Base-by-base conservation (phyloP, 139 green algal species). In the Micromonas commoda region DNA sequence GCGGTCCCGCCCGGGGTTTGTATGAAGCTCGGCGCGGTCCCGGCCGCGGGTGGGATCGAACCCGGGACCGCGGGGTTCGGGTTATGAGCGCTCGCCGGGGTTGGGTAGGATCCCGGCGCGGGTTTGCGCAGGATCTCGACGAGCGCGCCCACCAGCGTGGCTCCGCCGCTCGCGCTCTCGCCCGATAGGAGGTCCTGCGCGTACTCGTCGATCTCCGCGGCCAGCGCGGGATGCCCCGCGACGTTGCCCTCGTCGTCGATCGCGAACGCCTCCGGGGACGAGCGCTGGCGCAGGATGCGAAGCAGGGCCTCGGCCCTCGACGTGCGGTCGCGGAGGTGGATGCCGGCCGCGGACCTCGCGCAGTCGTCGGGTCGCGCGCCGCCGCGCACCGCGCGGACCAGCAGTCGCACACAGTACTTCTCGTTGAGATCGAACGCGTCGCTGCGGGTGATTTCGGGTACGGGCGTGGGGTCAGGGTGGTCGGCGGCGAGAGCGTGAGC, bases 351-450 rank as follows among this genome's bases (percentile, higher is more conserved):
- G 28, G 64, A 4, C n/a, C 26, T 26, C 64, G 13, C 64, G 13
- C 32, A 32, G 29, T 71, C 64, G 28, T 71, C 64, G 4, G 64
- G 26, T 3, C 3, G 26, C 24, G 24, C n/a, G 28, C 64, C 64
- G 29, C 33, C 23, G 4, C 45, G 28, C 4, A 71, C 33, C n/a
- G 64, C n/a, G 28, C 4, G 28, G 13, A 71, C 64, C 3, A 71
- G 32, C 26, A 71, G 64, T 29, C 45, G 28, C 4, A 71, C 64
- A 29, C 64, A 51, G 28, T 4, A 26, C 28, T 52, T 13, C 29
- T 71, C 64, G 33, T 71, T 71, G 23, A 71, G 26, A 39, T 71
- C 64, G 28, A 71, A 13, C 28, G 64, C 64, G 26, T 51, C 37
- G 45, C 45, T 57, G 45, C 45, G 45, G 45, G 45, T 9, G 45